Conservation (phyloP, 2,329 filamentous ascomycete species). For the Aspergillus ibericus region DNA sequence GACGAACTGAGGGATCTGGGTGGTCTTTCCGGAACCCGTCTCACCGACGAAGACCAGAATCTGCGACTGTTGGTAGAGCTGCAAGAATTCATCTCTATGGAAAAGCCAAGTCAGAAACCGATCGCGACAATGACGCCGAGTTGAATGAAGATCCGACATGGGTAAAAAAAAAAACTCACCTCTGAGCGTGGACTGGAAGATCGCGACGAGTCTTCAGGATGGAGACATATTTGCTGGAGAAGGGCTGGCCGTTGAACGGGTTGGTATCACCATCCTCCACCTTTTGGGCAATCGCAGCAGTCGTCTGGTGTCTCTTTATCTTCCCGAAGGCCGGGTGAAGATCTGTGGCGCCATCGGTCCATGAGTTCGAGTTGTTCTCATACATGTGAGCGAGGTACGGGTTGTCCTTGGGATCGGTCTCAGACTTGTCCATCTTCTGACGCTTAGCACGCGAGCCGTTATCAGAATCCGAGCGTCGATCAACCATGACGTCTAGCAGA, state of each 20-base stretch:
- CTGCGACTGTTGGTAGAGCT: constrained; percentile 89
- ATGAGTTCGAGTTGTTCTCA: constrained; percentile 41
- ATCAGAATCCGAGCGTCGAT: constrained; percentile 56
- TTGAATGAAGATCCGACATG: neutral
- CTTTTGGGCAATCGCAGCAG: constrained; percentile 67
- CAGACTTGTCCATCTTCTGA: constrained; percentile 51
- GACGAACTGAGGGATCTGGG: constrained; percentile 97
- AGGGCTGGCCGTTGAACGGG: constrained; percentile 75
- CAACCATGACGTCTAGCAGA: constrained; percentile 50
- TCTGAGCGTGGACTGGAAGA: constrained; percentile 88
- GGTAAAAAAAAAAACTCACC: constrained; percentile 51
- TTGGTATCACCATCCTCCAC: constrained; percentile 81
- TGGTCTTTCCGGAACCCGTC: constrained; percentile 98
- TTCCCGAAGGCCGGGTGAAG: constrained; percentile 57
- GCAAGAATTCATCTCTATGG: constrained; percentile 79
- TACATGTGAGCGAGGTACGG: constrained; percentile 92
- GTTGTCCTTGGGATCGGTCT: constrained; percentile 63
- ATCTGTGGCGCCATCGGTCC: constrained; percentile 22
- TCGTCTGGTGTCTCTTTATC: constrained; percentile 78
- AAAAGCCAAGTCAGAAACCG: neutral
- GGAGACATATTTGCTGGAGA: constrained; percentile 83
- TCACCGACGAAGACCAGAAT: constrained; percentile 98
- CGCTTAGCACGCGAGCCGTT: constrained; percentile 55
- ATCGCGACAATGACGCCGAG: neutral
- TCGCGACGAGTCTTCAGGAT: constrained; percentile 82